Base-by-base conservation (phyloP, 306 rosid species). In the peach (Prunus persica) region DNA sequence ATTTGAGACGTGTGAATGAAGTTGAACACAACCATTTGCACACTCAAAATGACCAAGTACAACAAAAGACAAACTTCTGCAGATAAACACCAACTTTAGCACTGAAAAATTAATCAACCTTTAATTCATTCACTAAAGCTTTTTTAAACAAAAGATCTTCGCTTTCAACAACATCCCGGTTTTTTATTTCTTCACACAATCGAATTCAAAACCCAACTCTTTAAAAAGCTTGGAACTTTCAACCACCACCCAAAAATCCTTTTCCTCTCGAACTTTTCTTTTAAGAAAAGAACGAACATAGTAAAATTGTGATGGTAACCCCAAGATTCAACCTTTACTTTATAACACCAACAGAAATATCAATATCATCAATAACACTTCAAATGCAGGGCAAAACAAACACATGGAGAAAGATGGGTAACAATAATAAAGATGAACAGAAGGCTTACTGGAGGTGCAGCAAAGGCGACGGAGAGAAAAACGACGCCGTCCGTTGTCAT, bases 401-500 rank as follows among this genome's bases (percentile, higher is more conserved):
- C 43, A 6, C 43, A 61, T 5, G 2, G 43, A 41, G 13, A 1
- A 45, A 70, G 63, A 76, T 43, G 58, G 50, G 4, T 18, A 10
- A 32, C 3, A 38, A 19, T 15, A 18, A 28, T n/a, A 41, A 57
- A 8, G 67, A 6, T 32, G 24, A 72, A 65, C 50, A 34, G 4
- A 65, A 34, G 46, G 43, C 72, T 15, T 70, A 84, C 87, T 24
- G 13, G 78, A 30, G 25, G 72, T 25, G 61, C 80, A 68, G 61
- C 80, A 68, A 15, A 84, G 47, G 55, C 82, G 72, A 25, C 74
- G 63, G 60, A 80, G 24, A 47, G 14, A 34, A 25, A 65, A 46
- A 45, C 75, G 57, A 54, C 67, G 34, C 50, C 82, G 52, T n/a
- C 54, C 38, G 3, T 50, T 69, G 69, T 49, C 70, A 47, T 41